A percentile compares a stretch with the other conserved stretches of the same genome.
Evolutionary conservation across 495 filamentous ascomycete genomes (phyloP).

Genomic region (Penicillium soppii): DNA sequence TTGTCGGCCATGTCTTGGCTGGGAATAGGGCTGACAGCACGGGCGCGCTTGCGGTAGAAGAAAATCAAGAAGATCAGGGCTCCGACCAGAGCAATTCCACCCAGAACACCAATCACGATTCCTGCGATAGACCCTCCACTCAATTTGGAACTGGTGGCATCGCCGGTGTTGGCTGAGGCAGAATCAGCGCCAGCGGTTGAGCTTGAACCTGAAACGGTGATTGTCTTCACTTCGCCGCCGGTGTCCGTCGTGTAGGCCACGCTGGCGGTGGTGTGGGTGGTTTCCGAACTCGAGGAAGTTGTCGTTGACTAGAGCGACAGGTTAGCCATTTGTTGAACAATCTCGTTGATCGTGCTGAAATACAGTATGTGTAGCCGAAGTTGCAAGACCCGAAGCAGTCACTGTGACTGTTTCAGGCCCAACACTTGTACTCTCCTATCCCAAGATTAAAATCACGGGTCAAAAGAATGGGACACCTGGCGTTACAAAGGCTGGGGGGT

Average conservation of each 20-base stretch:
- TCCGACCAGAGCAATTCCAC: constrained; percentile 39
- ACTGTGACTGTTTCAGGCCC: constrained; percentile 7
- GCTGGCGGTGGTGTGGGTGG: constrained; percentile 32
- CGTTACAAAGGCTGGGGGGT: not conserved
- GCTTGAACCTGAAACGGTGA: constrained; percentile 47
- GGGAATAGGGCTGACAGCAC: constrained; percentile 31
- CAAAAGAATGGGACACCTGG: constrained; percentile 11
- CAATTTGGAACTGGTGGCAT: constrained; percentile 20
- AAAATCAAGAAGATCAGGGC: constrained; percentile 43
- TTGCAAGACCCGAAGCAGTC: constrained; percentile 10
- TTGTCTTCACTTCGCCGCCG: constrained; percentile 46
- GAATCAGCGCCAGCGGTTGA: constrained; percentile 25
- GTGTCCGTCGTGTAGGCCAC: constrained; percentile 47
- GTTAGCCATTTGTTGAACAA: constrained; percentile 16
- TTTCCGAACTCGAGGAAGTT: constrained; percentile 24
- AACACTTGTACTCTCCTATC: constrained; percentile 20
- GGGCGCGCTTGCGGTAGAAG: constrained; percentile 40
- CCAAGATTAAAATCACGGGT: constrained; percentile 17
- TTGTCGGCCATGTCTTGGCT: constrained; percentile 37
- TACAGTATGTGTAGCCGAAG: constrained; percentile 16
- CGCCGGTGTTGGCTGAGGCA: constrained; percentile 6
- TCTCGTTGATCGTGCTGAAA: not conserved
- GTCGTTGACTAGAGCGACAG: constrained; percentile 12
- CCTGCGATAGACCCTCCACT: constrained; percentile 45
- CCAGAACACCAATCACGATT: constrained; percentile 50